These are phyloP conservation scores for Fennellomyces sp. DNA, from an alignment of 371 early-diverging fungal species.

Conservation along the genomic window DNA sequence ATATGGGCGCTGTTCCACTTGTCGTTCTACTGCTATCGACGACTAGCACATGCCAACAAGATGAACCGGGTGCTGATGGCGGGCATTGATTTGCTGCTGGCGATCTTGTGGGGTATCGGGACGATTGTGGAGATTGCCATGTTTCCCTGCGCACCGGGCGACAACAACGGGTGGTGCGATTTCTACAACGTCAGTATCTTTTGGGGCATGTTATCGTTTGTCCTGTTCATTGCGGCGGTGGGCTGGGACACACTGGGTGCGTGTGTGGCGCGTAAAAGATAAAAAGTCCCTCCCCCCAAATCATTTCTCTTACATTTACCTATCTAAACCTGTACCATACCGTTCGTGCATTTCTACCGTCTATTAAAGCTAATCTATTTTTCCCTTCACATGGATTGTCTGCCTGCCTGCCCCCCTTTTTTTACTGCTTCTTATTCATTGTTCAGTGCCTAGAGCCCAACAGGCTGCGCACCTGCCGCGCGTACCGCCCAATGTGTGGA, in stretches of 20 bases:
- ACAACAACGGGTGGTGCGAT: constrained; percentile 53
- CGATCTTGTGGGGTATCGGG: constrained; percentile 58
- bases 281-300: neutral
- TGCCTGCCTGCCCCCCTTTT: constrained; percentile 12
- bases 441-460: no score
- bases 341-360: neutral
- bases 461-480: no score
- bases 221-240: constrained; percentile 43
- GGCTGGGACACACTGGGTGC: constrained; percentile 57
- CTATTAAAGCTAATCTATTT: no score
- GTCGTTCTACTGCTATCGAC: constrained; percentile 45
- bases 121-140: constrained; percentile 58
- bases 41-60: constrained; percentile 42
- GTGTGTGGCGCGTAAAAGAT: constrained; percentile 22
- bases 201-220: constrained; percentile 53
- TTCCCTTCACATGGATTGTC: no score
- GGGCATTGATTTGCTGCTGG: constrained; percentile 51
- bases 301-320: neutral
- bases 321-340: constrained; percentile 3
- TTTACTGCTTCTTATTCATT: neutral
- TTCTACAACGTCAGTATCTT: constrained; percentile 63
- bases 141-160: constrained; percentile 51
- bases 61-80: constrained; percentile 53
- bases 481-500: no score
- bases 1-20: constrained; percentile 52